Conservation (phyloP, 495 filamentous ascomycete species). For the Jackrogersella minutella region DNA sequence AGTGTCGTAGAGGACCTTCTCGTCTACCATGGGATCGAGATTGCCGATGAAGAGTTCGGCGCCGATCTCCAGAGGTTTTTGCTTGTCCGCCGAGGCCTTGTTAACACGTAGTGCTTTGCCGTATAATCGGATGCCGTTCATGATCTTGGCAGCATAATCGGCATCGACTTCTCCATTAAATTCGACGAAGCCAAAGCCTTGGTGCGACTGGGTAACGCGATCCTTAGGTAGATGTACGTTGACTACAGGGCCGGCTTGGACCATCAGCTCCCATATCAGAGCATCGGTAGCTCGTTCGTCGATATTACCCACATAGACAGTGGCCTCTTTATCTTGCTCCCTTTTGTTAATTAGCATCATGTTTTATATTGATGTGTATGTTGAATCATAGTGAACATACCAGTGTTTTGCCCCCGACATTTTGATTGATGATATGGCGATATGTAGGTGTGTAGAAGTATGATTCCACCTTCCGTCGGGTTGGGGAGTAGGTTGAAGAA, state of each 20-base stretch:
- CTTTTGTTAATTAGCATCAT: slow-evolving; percentile 53
- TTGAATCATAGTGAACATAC: not conserved
- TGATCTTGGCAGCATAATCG: slow-evolving; percentile 94
- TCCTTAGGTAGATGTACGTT: slow-evolving; percentile 99
- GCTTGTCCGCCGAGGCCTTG: slow-evolving; percentile 90
- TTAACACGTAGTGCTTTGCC: slow-evolving; percentile 97
- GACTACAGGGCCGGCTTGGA: slow-evolving; percentile 93
- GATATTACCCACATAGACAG: slow-evolving; percentile 97
- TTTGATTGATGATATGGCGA: slow-evolving; percentile 62
- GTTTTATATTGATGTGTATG: too few species aligned
- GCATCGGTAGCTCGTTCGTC: slow-evolving; percentile 94
- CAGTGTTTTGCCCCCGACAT: too few species aligned
- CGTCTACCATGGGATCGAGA: slow-evolving; percentile 91
- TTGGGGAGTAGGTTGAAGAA: not conserved
- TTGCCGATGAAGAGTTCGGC: slow-evolving; percentile 98
- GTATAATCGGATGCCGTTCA: slow-evolving; percentile 93
- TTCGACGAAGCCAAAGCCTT: slow-evolving; percentile 99
- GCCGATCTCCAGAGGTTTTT: slow-evolving; percentile 93
- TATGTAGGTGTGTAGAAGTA: not conserved
- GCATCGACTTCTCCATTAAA: slow-evolving; percentile 96
- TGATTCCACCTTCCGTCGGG: not conserved
- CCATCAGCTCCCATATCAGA: slow-evolving; percentile 96
- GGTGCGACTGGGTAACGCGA: slow-evolving; percentile 93
- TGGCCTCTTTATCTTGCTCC: slow-evolving; percentile 99
- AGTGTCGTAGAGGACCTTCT: slow-evolving; percentile 96